Percentiles rank a stretch among this genome's conserved stretches.
These are phyloP conservation scores for Candida sakaeoensis DNA, from an alignment of 805 yeast genomes.

Conservation along the genomic window DNA sequence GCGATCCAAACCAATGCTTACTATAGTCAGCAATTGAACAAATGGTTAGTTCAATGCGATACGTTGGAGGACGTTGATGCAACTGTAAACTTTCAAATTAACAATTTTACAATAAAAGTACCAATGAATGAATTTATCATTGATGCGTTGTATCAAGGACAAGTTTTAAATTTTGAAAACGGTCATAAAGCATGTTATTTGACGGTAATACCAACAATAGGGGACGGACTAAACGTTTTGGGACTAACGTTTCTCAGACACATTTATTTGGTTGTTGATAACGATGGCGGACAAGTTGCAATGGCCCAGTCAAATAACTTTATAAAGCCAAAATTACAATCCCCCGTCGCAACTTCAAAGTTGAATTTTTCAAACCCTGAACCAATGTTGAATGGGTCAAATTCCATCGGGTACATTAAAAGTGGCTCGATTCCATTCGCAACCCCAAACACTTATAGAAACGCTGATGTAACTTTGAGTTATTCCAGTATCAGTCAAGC, in stretches of 20 bases:
- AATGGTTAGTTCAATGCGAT: slow-evolving; percentile 65
- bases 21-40: slow-evolving; percentile 41
- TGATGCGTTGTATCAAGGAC: slow-evolving; percentile 32
- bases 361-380: not conserved
- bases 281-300: slow-evolving; percentile 53
- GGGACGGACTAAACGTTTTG: slow-evolving; percentile 48
- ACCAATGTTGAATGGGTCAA: not conserved
- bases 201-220: slow-evolving; percentile 45
- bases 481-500: slow-evolving; percentile 7
- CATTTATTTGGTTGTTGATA: slow-evolving; percentile 60
- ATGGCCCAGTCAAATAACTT: slow-evolving; percentile 45
- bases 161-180: slow-evolving; percentile 43
- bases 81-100: slow-evolving; percentile 49
- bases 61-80: slow-evolving; percentile 45
- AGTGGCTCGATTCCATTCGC: slow-evolving; percentile 54
- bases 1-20: slow-evolving; percentile 71
- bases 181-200: slow-evolving; percentile 59
- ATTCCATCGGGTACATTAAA: slow-evolving; percentile 22
- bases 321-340: slow-evolving; percentile 6
- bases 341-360: not conserved
- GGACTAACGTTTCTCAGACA: slow-evolving; percentile 57
- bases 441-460: slow-evolving; percentile 9
- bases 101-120: slow-evolving; percentile 45
- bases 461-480: slow-evolving; percentile 10
- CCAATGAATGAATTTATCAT: slow-evolving; percentile 48